phyloP scores from a whole-genome alignment of 495 filamentous ascomycete genomes.

The Physcia stellaris region DNA sequence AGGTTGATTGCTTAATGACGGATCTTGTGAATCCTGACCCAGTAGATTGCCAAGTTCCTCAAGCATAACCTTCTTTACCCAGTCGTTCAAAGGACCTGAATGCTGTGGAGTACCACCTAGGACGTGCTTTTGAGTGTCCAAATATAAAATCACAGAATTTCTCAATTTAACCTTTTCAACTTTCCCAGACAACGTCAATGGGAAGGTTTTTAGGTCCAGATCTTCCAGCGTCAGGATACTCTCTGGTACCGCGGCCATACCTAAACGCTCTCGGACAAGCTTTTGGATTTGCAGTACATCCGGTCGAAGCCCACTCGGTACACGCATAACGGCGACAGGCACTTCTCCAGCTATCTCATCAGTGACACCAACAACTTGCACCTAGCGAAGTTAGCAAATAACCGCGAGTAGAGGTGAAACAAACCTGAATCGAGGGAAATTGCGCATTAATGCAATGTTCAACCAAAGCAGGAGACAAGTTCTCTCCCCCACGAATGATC shows the following conservation, averaged over 20 bases:
- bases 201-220: not conserved
- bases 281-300: not conserved
- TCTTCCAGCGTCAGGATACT: not conserved
- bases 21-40: not conserved
- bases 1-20: not conserved
- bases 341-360: conserved; percentile 28
- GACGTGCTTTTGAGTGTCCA: not conserved
- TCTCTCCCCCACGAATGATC: conserved; percentile 37
- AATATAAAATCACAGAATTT: not conserved
- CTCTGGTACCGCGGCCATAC: not conserved
- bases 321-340: conserved; percentile 23
- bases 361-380: conserved; percentile 25
- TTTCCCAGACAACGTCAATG: not conserved
- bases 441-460: conserved; percentile 20
- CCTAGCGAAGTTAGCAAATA: too few species aligned
- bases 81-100: not conserved
- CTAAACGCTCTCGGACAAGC: not conserved
- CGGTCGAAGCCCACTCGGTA: not conserved
- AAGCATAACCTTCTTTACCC: not conserved
- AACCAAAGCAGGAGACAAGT: conserved; percentile 27
- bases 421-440: too few species aligned
- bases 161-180: not conserved
- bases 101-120: too few species aligned
- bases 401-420: too few species aligned
- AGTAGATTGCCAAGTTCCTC: not conserved